phyloP scores from a whole-genome alignment of 169 alveolate genomes.

The Sarcocystis neurona region DNA sequence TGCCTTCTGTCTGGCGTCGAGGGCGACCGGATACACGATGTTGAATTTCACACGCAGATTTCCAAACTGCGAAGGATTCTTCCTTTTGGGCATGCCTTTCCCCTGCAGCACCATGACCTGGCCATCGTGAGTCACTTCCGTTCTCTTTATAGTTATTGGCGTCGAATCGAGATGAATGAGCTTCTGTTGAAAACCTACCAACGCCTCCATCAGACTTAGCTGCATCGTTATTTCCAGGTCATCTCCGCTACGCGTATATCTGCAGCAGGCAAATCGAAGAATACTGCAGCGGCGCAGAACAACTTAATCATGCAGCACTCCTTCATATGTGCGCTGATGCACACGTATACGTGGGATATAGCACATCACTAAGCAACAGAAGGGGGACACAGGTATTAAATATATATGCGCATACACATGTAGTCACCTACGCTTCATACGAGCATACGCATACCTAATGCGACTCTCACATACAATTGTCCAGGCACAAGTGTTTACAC shows the following conservation, averaged over 20 bases:
- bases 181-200: conserved; percentile 68
- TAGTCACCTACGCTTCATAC: too few relatives aligned
- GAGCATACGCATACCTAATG: too few relatives aligned
- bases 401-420: too few relatives aligned
- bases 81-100: conserved; percentile 73
- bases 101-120: conserved; percentile 59
- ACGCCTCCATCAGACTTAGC: conserved; percentile 69
- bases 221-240: conserved; percentile 68
- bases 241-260: conserved; percentile 66
- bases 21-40: conserved; percentile 67
- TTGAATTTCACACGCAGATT: conserved; percentile 62
- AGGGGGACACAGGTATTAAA: too few relatives aligned
- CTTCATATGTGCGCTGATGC: too few relatives aligned
- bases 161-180: conserved; percentile 66
- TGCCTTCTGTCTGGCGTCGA: conserved; percentile 69
- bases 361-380: too few relatives aligned
- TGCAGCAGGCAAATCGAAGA: background rate
- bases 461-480: too few relatives aligned
- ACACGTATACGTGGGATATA: too few relatives aligned
- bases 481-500: too few relatives aligned
- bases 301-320: too few relatives aligned
- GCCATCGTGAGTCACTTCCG: conserved; percentile 67
- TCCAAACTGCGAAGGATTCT: conserved; percentile 61
- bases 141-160: conserved; percentile 52
- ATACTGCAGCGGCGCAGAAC: too few relatives aligned